phyloP scores from a whole-genome alignment of 208 protist species.

The Crithidia bombi region DNA sequence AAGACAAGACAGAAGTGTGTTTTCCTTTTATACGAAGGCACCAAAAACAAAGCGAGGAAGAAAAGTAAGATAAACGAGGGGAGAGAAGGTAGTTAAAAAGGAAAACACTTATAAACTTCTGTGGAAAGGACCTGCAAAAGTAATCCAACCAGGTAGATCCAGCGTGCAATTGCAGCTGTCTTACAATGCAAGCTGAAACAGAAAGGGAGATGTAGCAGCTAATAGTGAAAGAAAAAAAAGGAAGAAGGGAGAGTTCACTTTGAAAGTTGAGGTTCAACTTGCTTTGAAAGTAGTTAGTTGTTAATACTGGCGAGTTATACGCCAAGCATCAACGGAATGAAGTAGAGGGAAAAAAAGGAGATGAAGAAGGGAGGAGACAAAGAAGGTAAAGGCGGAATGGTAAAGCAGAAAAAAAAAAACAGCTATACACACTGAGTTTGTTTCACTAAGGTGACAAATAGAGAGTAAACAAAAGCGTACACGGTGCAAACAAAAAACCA shows the following conservation, averaged over 20 bases:
- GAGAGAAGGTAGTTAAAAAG: conserved; percentile 1
- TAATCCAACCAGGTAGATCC: conserved; percentile 16
- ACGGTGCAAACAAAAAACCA: no score
- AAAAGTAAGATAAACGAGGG: background rate
- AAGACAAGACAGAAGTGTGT: no score
- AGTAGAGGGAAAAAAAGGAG: conserved; percentile 15
- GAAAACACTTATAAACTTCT: background rate
- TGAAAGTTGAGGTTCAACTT: background rate
- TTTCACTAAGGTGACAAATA: no score
- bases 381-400: background rate
- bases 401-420: background rate
- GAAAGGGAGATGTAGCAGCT: conserved; percentile 8
- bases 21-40: no score
- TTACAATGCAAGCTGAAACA: conserved; percentile 1
- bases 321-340: background rate
- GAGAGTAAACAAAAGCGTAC: no score
- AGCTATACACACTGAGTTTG: no score
- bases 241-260: no score
- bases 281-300: background rate
- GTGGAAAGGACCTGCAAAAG: background rate
- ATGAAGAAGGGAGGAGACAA: background rate
- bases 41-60: conserved; percentile 6
- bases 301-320: background rate
- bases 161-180: conserved; percentile 4
- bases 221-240: conserved; percentile 7